A percentile compares a stretch with the other conserved stretches of the same genome.
phyloP scores from a whole-genome alignment of 179 eudicot genomes.

The Drosera spatulata region DNA sequence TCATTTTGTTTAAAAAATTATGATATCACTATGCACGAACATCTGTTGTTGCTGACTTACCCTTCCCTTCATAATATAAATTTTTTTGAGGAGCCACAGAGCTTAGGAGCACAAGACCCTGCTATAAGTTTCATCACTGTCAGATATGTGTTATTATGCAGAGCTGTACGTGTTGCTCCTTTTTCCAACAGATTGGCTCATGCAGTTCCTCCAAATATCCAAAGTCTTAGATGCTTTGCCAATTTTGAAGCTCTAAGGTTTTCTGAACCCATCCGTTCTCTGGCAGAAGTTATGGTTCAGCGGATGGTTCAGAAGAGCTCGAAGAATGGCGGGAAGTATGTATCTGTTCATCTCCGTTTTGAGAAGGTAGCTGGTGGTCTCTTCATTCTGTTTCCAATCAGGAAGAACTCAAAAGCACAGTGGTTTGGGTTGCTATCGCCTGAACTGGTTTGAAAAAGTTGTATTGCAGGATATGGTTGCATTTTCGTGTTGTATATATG shows the following conservation, averaged over 20 bases:
- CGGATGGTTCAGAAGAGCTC: conserved; percentile 70
- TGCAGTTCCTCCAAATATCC: conserved; percentile 74
- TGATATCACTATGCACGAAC: too few relatives aligned
- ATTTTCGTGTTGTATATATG: conserved; percentile 95
- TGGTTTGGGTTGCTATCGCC: neutral
- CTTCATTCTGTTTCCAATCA: neutral
- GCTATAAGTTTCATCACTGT: neutral
- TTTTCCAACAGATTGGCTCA: conserved; percentile 96
- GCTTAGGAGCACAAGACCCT: neutral
- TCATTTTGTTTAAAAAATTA: too few relatives aligned
- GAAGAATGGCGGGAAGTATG: conserved; percentile 69
- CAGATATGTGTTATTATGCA: conserved; percentile 13
- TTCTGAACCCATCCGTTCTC: conserved; percentile 72
- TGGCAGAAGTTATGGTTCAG: conserved; percentile 83
- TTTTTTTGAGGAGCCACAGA: neutral
- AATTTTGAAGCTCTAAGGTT: conserved; percentile 94
- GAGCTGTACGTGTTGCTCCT: conserved; percentile 99
- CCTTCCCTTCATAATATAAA: neutral
- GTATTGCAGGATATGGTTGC: conserved; percentile 94
- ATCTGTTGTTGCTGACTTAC: neutral
- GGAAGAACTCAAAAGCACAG: neutral
- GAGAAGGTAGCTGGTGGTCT: conserved; percentile 54
- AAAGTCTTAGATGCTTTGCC: conserved; percentile 79
- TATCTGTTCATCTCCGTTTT: conserved; percentile 96
- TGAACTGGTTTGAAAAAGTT: conserved; percentile 9